Conservation (phyloP, 1,284 basidiomycete genomes). For the Puccinia polysora region DNA sequence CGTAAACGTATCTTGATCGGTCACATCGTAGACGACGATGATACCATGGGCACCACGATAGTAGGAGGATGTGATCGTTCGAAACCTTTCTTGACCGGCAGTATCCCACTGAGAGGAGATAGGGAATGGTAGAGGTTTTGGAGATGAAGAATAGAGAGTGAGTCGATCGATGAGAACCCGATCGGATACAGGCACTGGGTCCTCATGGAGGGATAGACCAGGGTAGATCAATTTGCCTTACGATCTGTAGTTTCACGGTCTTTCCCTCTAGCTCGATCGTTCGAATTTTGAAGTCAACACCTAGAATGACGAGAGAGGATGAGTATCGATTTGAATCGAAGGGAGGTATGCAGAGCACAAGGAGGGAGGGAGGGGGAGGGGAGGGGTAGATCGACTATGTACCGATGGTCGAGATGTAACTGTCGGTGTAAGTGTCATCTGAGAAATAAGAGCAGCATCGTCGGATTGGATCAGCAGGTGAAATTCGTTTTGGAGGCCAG, state of each 20-base stretch:
- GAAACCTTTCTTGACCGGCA: constrained; percentile 95
- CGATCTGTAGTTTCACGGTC: constrained; percentile 99
- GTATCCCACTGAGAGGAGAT: constrained; percentile 75
- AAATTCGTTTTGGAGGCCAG: background rate
- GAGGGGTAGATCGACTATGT: background rate
- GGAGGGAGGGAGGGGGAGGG: constrained; percentile 19
- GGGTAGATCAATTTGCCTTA: constrained; percentile 58
- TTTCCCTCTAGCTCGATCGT: constrained; percentile 99
- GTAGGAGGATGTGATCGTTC: constrained; percentile 94
- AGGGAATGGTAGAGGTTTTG: background rate
- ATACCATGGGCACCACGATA: constrained; percentile 95
- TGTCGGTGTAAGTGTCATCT: constrained; percentile 57
- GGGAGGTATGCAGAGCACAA: background rate
- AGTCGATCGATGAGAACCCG: too few species aligned
- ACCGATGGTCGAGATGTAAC: constrained; percentile 55
- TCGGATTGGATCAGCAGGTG: background rate
- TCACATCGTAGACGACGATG: constrained; percentile 98
- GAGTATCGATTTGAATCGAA: background rate
- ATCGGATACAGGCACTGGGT: too few species aligned
- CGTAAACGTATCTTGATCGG: constrained; percentile 90
- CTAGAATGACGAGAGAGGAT: constrained; percentile 44
- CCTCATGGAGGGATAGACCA: constrained; percentile 48
- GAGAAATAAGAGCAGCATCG: constrained; percentile 34
- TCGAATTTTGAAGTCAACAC: constrained; percentile 97
- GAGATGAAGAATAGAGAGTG: too few species aligned